Base-by-base conservation (phyloP, 2,329 filamentous ascomycete genomes). In the Ceratocystis destructans region DNA sequence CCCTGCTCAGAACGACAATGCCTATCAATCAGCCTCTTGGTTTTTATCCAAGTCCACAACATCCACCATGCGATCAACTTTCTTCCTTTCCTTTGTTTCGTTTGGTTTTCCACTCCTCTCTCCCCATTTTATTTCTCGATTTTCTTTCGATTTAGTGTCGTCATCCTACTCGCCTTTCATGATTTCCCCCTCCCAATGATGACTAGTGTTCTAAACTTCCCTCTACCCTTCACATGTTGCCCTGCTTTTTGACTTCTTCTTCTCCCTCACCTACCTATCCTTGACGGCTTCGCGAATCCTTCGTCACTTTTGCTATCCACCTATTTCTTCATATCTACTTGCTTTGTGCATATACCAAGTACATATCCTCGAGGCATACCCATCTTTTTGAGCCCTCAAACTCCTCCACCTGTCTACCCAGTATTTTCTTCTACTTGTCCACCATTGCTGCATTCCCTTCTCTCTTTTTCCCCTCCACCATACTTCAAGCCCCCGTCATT, bases 381-480 rank as follows among this genome's bases (percentile, higher is more conserved):
- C 53, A 59, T 59, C 53, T 59, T 59, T 59, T 59, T 59, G 53
- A 59, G 53, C 53, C 53, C 53, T 59, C 53, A 33, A 59, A 20
- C 28, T 59, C 53, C 53, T 59, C 53, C 53, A 59, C 53, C 28
- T 31, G 53, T 59, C 53, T 37, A 59, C 53, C 53, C 53, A 59
- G 53, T 59, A n/a, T 31, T 59, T 59, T 31, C 31, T 22, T 68
- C 44, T 63, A 17, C 45, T 62, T 8, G 37, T 7, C 61, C 61
- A 48, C 45, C 37, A 20, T 33, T 25, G 37, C 45, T 62, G 45
- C 61, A 45, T 33, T 31, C 61, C 31, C 31, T 62, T 63, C 64
- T 53, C 61, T 48, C 61, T 62, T 62, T 62, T 65, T 48, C 68
- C 64, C 68, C 69, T 41, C 65, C 67, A 46, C 45, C 25, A 46